These are phyloP conservation scores for Eucalyptus sideroxylon DNA, from an alignment of 345 rosid genomes.

Conservation along the genomic window DNA sequence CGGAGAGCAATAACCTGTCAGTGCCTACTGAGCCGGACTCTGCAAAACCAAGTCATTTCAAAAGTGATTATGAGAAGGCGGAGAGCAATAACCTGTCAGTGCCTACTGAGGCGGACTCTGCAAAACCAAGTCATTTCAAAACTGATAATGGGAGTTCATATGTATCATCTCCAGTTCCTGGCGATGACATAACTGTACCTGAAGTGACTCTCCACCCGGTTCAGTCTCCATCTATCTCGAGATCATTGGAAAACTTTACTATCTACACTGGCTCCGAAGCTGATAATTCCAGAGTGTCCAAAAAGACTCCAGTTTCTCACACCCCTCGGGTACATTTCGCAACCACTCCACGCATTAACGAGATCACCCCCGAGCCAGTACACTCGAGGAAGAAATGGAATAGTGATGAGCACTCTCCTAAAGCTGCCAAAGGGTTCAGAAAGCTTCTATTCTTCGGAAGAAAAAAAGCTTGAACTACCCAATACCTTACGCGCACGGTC, in stretches of 20 bases:
- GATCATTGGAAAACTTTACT: conserved; percentile 14
- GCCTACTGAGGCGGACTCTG: not conserved
- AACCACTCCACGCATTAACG: conserved; percentile 47
- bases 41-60: not conserved
- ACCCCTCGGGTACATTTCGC: conserved; percentile 50
- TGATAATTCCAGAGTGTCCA: not conserved
- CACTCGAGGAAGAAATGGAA: conserved; percentile 83
- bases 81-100: not conserved
- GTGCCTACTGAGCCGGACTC: conserved; percentile 1
- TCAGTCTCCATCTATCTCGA: conserved; percentile 16
- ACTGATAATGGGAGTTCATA: conserved; percentile 3
- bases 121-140: not conserved
- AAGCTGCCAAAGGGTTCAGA: conserved; percentile 73
- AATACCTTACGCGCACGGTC: not conserved
- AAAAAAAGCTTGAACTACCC: conserved; percentile 13
- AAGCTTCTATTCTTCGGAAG: conserved; percentile 85
- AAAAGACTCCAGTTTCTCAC: conserved; percentile 10
- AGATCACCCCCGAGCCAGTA: conserved; percentile 25
- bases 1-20: not conserved
- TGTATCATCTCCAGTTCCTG: conserved; percentile 7
- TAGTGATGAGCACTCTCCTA: conserved; percentile 56
- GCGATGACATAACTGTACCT: not conserved
- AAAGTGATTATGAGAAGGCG: conserved; percentile 4
- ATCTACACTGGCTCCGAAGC: conserved; percentile 9
- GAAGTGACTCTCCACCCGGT: conserved; percentile 12